Percentiles rank a stretch among this genome's conserved stretches.
phyloP scores from a whole-genome alignment of 2,329 filamentous ascomycete species.

The Fusarium phyllophilum region DNA sequence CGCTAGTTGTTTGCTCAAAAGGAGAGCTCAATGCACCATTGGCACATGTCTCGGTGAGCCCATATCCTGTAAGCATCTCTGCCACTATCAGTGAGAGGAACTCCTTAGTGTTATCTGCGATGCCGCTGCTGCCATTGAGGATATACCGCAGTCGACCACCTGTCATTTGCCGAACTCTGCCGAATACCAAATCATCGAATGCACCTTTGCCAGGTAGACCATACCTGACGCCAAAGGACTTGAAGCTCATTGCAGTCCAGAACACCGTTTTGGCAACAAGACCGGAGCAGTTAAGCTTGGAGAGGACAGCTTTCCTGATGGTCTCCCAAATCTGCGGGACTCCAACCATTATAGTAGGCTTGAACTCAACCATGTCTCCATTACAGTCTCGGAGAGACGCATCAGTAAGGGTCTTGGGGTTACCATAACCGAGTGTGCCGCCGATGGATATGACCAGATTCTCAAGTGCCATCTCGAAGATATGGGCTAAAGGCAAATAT shows the following conservation, averaged over 20 bases:
- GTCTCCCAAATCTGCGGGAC: constrained; percentile 98
- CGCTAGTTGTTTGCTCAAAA: constrained; percentile 80
- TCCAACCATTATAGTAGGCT: constrained; percentile 88
- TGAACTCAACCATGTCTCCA: constrained; percentile 92
- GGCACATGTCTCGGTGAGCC: constrained; percentile 90
- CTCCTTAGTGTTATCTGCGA: constrained; percentile 85
- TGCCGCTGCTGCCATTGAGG: constrained; percentile 93
- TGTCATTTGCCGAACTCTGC: constrained; percentile 89
- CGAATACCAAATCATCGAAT: constrained; percentile 89
- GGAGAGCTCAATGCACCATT: constrained; percentile 85
- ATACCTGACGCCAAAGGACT: constrained; percentile 66
- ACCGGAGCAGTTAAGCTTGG: constrained; percentile 78
- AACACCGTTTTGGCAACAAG: constrained; percentile 80
- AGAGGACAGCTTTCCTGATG: constrained; percentile 91
- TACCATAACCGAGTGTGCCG: constrained; percentile 92
- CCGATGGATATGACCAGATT: constrained; percentile 90
- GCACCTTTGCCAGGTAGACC: constrained; percentile 72
- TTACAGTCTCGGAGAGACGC: constrained; percentile 87
- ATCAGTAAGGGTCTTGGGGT: constrained; percentile 90
- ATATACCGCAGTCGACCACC: constrained; percentile 88
- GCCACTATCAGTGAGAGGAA: constrained; percentile 93
- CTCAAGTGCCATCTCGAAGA: constrained; percentile 95
- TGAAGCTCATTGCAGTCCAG: constrained; percentile 70
- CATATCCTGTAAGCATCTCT: constrained; percentile 94
- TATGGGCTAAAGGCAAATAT: constrained; percentile 94